Percentiles rank a stretch among this genome's conserved stretches.
Conservation (phyloP, 306 rosid genomes). For the Sophora flavescens region DNA sequence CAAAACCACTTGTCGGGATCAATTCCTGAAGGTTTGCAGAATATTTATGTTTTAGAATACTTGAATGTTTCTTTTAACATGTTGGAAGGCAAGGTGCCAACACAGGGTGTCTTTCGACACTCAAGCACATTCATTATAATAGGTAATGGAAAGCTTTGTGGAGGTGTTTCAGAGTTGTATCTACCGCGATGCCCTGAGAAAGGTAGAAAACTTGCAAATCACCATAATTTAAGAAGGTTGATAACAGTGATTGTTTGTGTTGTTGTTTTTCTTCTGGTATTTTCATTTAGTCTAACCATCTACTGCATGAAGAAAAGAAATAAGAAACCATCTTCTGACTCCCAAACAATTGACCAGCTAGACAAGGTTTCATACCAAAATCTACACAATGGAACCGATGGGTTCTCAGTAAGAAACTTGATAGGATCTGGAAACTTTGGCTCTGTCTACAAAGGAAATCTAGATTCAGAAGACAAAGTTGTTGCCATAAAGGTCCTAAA, state of each 20-base stretch:
- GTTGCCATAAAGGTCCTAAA: slow-evolving; percentile 27
- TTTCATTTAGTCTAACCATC: neutral
- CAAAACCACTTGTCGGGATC: slow-evolving; percentile 43
- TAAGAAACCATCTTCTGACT: neutral
- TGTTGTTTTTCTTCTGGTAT: neutral
- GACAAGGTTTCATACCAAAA: slow-evolving; percentile 18
- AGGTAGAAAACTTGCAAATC: slow-evolving; percentile 17
- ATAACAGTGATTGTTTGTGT: neutral
- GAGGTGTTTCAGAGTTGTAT: neutral
- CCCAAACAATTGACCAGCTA: neutral
- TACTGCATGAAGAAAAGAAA: slow-evolving; percentile 9
- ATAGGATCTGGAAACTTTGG: neutral
- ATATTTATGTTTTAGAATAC: neutral
- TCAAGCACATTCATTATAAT: neutral
- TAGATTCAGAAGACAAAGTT: neutral
- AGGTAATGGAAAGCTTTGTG: neutral
- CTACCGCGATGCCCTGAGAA: slow-evolving; percentile 24
- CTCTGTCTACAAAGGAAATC: neutral
- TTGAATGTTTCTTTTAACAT: slow-evolving; percentile 46
- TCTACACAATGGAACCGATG: neutral
- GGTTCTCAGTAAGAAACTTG: slow-evolving; percentile 14
- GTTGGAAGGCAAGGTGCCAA: neutral
- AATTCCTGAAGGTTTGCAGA: slow-evolving; percentile 48
- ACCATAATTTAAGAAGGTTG: neutral
- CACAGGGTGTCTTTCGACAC: neutral